Evolutionary conservation across 2,329 filamentous ascomycete genomes (phyloP), one percentile per base, ranked within the genome.

Genomic region (Conoideocrella luteorostrata): DNA sequence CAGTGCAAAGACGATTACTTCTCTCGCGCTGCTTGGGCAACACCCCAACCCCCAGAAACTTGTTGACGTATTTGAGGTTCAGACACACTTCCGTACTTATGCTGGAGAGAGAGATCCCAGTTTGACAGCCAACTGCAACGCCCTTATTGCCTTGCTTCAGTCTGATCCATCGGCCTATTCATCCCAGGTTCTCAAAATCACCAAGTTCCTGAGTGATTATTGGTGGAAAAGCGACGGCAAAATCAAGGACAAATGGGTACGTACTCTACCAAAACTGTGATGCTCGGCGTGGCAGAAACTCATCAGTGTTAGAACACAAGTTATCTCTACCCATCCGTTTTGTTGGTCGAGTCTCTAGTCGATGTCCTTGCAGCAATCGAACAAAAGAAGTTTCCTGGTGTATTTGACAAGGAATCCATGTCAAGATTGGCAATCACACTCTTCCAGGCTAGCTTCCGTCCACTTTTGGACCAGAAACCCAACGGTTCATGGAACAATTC

Each of bases 171-270:
- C 29, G 9, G 20, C 15, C 3, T 48, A 46, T 24, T 37, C 32
- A 6, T 28, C 42, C 10, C 50, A 52, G 33, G 48, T 51, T 21
- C 18, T 39, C 15, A 53, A 49, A 30, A 15, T 39, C 6, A 18
- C 39, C 10, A 45, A 29, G 6, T 53, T 47, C 33, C 21, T 53
- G 3, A 47, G 49, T 29, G 18, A 43, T 9, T 24, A 10, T 4
- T 52, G 49, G 48, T 48, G 43, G 43, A 34, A 22, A n/a, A 29
- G 13, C 18, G 48, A 49, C 30, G 30, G 22, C 13, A 39, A 29
- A 9, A 29, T 48, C 12, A 42, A 47, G 26, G 50, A 51, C 43
- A 51, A 52, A 46, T 51, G 49, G 50, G 46, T 50, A 34, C 17
- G 47, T 42, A 7, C 20, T n/a, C n/a, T n/a, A n/a, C n/a, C n/a